These are phyloP conservation scores for Kwoniella sp. DNA, from an alignment of 768 basidiomycete genomes.

Conservation along the genomic window DNA sequence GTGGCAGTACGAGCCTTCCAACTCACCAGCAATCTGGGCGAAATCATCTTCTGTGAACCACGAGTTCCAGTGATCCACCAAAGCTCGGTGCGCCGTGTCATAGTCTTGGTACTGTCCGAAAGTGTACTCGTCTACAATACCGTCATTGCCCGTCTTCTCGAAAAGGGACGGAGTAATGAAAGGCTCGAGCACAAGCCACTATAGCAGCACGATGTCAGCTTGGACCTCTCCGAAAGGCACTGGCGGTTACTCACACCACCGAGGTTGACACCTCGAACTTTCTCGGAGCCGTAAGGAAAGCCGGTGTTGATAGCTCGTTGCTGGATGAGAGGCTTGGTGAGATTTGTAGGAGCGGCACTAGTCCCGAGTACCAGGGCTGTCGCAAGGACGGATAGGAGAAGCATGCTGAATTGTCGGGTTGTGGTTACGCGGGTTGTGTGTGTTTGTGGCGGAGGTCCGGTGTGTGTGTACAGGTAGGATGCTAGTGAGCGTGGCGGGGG, in stretches of 20 bases:
- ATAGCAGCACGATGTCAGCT: conserved; percentile 1
- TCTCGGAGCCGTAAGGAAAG: conserved; percentile 48
- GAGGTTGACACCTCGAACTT: conserved; percentile 53
- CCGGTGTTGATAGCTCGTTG: conserved; percentile 48
- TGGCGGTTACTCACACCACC: conserved; percentile 38
- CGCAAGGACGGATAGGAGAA: conserved; percentile 16
- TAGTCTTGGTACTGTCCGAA: conserved; percentile 52
- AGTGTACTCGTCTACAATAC: conserved; percentile 55
- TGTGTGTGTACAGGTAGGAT: neutral
- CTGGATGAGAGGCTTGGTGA: neutral
- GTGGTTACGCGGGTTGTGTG: neutral
- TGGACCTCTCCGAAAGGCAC: neutral
- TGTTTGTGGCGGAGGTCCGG: neutral
- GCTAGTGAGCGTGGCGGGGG: neutral
- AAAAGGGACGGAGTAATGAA: conserved; percentile 55
- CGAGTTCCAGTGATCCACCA: conserved; percentile 52
- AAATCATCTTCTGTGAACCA: conserved; percentile 58
- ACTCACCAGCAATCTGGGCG: conserved; percentile 51
- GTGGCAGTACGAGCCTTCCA: neutral
- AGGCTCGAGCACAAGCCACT: conserved; percentile 51
- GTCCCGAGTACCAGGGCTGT: conserved; percentile 5
- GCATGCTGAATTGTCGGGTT: conserved; percentile 3
- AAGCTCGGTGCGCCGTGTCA: conserved; percentile 27
- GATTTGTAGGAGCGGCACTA: conserved; percentile 8
- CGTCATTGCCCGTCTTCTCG: conserved; percentile 46